Percentiles rank a stretch among this genome's conserved stretches.
These are phyloP conservation scores for Vigna nakashimae DNA, from an alignment of 306 rosid genomes.

Conservation along the genomic window DNA sequence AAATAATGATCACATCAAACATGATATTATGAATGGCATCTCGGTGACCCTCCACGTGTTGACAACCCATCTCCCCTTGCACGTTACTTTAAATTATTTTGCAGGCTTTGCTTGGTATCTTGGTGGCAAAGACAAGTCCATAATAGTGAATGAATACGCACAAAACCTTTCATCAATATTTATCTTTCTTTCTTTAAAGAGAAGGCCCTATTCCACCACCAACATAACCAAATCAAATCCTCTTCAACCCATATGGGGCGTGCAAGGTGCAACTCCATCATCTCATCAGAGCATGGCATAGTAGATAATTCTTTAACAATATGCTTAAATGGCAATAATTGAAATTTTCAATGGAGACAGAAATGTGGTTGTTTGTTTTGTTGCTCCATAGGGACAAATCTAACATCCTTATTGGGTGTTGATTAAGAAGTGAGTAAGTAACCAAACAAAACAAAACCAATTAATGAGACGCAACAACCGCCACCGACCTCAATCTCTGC, in stretches of 20 bases:
- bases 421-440: constrained; percentile 40
- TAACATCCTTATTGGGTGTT: constrained; percentile 27
- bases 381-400: constrained; percentile 46
- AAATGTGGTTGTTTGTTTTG: constrained; percentile 33
- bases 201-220: neutral
- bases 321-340: constrained; percentile 33
- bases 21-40: constrained; percentile 24
- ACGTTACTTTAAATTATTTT: constrained; percentile 46
- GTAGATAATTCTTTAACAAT: constrained; percentile 1
- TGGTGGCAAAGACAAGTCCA: constrained; percentile 45
- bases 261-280: neutral
- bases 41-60: constrained; percentile 54
- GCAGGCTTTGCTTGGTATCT: constrained; percentile 45
- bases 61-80: constrained; percentile 39
- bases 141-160: constrained; percentile 18
- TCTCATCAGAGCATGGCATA: neutral
- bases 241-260: constrained; percentile 14
- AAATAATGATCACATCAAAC: neutral
- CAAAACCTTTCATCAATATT: neutral
- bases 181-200: neutral
- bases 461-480: constrained; percentile 34
- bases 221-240: constrained; percentile 29
- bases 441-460: constrained; percentile 32
- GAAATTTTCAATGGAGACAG: constrained; percentile 43
- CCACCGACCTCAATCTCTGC: constrained; percentile 28